phyloP scores from a whole-genome alignment of 169 alveolate genomes.

The Theileria sp. region DNA sequence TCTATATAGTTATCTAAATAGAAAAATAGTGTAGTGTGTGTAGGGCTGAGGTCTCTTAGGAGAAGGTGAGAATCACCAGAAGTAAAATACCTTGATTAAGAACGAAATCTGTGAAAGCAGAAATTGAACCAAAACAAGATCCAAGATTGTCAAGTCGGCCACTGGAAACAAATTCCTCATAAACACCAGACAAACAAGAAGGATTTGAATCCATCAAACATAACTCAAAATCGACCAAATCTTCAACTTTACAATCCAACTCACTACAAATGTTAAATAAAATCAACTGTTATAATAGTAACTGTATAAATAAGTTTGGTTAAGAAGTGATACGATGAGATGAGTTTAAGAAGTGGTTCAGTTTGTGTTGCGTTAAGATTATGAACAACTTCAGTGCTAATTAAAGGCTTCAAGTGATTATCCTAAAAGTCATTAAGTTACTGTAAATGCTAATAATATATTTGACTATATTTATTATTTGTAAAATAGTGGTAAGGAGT shows the following conservation, averaged over 20 bases:
- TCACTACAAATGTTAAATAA: slow-evolving; percentile 56
- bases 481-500: not conserved
- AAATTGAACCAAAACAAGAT: slow-evolving; percentile 63
- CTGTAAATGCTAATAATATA: not conserved
- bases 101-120: slow-evolving; percentile 65
- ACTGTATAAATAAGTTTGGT: not conserved
- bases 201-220: slow-evolving; percentile 89
- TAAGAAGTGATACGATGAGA: slow-evolving; percentile 39
- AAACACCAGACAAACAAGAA: slow-evolving; percentile 88
- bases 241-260: slow-evolving; percentile 64
- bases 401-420: slow-evolving; percentile 85
- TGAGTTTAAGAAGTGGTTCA: slow-evolving; percentile 24
- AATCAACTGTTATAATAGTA: not conserved
- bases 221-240: slow-evolving; percentile 84
- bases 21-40: not conserved
- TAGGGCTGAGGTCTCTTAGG: not conserved
- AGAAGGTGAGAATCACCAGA: not conserved
- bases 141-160: slow-evolving; percentile 91
- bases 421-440: slow-evolving; percentile 70
- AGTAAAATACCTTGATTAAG: slow-evolving; percentile 26
- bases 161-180: slow-evolving; percentile 91
- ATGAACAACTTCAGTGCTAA: slow-evolving; percentile 61
- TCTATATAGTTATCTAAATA: not conserved
- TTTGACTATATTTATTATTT: not conserved
- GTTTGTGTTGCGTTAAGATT: slow-evolving; percentile 13